phyloP scores from a whole-genome alignment of 805 yeast species.

The Metschnikowia henanensis region DNA sequence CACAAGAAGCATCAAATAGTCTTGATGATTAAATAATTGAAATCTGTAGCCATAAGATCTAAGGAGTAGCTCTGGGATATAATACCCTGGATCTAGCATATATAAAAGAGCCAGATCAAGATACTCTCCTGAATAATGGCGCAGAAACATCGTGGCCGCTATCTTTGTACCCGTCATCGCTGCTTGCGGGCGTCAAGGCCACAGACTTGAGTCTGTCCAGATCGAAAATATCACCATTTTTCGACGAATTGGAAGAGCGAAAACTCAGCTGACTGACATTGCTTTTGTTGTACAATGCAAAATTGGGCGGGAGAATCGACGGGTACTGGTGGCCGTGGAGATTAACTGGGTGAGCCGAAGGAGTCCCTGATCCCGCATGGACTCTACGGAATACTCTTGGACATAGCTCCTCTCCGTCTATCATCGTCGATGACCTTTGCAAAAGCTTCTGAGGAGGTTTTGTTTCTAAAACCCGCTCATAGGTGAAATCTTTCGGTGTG shows the following conservation, averaged over 20 bases:
- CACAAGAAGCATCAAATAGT: too few species aligned
- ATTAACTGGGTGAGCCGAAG: slow-evolving; percentile 10
- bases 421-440: neutral
- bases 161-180: slow-evolving; percentile 20
- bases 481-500: neutral
- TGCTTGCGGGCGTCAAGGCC: slow-evolving; percentile 34
- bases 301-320: slow-evolving; percentile 7
- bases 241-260: slow-evolving; percentile 22
- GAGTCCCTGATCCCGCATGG: neutral
- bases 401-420: neutral
- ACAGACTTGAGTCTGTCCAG: slow-evolving; percentile 24
- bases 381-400: slow-evolving; percentile 4
- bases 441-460: neutral
- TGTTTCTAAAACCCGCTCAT: neutral
- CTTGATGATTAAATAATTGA: too few species aligned
- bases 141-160: neutral
- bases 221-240: slow-evolving; percentile 27
- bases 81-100: too few species aligned
- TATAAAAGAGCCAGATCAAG: too few species aligned
- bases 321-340: slow-evolving; percentile 14
- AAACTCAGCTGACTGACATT: slow-evolving; percentile 30
- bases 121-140: neutral
- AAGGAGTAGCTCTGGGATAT: too few species aligned
- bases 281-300: slow-evolving; percentile 7
- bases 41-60: too few species aligned